Evolutionary conservation across 805 yeast genomes (phyloP), one percentile per base, ranked within the genome.

Genomic region (Kuraishia borneana): DNA sequence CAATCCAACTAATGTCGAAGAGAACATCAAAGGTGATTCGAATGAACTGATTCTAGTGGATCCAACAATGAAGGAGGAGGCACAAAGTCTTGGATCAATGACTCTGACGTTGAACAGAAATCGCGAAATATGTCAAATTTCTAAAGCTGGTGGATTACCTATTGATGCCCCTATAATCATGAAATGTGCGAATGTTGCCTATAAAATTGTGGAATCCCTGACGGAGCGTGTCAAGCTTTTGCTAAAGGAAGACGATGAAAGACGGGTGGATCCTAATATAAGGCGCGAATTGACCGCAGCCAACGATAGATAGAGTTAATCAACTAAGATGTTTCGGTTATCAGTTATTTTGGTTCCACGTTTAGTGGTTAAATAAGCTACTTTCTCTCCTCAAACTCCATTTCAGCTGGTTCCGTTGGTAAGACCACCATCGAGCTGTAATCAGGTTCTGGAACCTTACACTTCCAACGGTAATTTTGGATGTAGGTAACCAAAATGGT

Each of bases 371-470:
- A 25, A 6, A 6, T 25, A 5, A 6, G 18, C 17, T 7, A 26
- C 29, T 13, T 18, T 18, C 31, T 17, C 4, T 12, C 75, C 55
- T 76, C 80, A 85, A 87, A 82, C 30, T 57, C 51, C 39, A 82
- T 72, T 37, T 66, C 63, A 26, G 89, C 84, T 32, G 95, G 95
- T 34, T 70, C 75, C 46, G 63, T 54, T 34, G 98, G 97, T 50
- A 89, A 71, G 17, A 95, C 83, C 35, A 89, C 95, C 98, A 89
- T 89, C 34, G 88, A 76, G 44, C 80, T 75, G 60, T 74, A 85
- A 60, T 87, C 95, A 37, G 81, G 75, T 8, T 58, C 61, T 35
- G 94, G 92, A 18, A 77, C 59, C 29, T 60, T 60, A 32, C 79
- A 76, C 26, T 68, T 66, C 95, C 95, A 88, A 54, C 70, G 79